These are phyloP conservation scores for Glycine soja DNA, from an alignment of 306 rosid genomes.

Conservation along the genomic window DNA sequence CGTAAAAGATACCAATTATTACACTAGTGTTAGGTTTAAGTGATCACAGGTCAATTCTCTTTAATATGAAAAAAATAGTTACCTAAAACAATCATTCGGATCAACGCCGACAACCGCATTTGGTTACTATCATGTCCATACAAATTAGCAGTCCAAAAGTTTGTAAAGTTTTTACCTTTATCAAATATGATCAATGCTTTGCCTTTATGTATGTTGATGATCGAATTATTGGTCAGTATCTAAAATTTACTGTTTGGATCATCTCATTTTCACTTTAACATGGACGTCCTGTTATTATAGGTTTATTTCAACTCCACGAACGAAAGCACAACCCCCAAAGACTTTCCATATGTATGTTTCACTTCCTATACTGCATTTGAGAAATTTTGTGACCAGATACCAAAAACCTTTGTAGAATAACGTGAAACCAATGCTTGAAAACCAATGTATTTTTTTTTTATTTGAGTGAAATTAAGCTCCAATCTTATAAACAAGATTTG, in stretches of 20 bases:
- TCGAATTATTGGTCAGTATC: not conserved
- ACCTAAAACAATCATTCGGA: not conserved
- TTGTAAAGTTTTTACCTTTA: constrained; percentile 33
- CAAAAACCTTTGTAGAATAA: no score
- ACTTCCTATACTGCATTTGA: not conserved
- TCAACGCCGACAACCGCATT: constrained; percentile 1
- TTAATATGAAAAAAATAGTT: not conserved
- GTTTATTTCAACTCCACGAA: not conserved
- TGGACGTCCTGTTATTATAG: not conserved
- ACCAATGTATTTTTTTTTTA: no score
- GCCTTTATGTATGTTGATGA: constrained; percentile 8
- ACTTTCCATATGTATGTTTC: not conserved
- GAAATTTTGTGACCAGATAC: not conserved
- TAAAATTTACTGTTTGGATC: constrained; percentile 22
- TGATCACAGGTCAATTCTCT: no score
- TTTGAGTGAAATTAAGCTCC: no score
- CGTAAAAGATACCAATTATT: not conserved
- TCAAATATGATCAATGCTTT: not conserved
- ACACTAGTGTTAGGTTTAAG: not conserved
- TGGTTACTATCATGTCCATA: constrained; percentile 17
- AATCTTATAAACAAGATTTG: no score
- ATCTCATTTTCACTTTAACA: not conserved
- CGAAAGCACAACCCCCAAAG: not conserved
- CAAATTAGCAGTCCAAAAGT: constrained; percentile 47
- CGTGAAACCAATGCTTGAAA: no score